Conservation (phyloP, 139 green algal species). For the Trebouxia sp. region DNA sequence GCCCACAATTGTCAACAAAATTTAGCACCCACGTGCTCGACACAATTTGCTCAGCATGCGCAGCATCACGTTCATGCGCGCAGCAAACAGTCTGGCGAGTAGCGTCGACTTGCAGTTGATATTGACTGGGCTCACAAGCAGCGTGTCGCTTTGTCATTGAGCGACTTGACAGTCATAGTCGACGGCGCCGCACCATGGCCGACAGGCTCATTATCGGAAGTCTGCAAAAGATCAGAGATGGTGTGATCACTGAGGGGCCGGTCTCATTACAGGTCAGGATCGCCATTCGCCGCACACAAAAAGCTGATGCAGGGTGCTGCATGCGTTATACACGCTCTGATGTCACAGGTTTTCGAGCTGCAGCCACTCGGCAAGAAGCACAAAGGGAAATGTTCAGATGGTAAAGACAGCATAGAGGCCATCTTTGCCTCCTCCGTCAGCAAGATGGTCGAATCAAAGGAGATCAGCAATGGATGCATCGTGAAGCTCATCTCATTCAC, state of each 20-base stretch:
- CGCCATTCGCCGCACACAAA: no score
- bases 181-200: background rate
- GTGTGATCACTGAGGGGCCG: slow-evolving; percentile 13
- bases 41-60: no score
- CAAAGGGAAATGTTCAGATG: slow-evolving; percentile 9
- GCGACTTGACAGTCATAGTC: no score
- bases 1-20: no score
- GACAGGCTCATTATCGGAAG: background rate
- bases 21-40: no score
- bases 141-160: no score
- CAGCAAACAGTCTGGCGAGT: no score
- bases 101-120: no score
- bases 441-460: background rate
- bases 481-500: background rate
- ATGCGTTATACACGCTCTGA: background rate
- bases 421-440: background rate
- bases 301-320: background rate
- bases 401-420: slow-evolving; percentile 13
- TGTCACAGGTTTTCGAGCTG: background rate
- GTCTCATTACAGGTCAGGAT: background rate
- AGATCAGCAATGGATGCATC: background rate
- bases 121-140: no score
- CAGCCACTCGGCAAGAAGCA: slow-evolving; percentile 19
- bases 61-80: no score
- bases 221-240: slow-evolving; percentile 6